Base-by-base conservation (phyloP, 164 flowering plant genomes). In the Piper betle region DNA sequence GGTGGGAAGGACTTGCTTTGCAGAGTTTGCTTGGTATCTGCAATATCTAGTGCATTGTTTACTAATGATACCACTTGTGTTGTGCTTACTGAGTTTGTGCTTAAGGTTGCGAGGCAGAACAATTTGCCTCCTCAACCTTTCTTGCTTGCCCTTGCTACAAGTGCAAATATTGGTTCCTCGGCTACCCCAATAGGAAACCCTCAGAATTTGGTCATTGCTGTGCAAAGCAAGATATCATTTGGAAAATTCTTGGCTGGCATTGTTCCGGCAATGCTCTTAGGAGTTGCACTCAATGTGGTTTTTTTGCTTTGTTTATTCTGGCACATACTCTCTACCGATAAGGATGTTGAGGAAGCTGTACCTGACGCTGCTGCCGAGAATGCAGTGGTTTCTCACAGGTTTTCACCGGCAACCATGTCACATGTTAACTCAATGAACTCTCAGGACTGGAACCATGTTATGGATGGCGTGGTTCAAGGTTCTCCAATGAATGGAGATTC, bases 171-270 rank as follows among this genome's bases (percentile, higher is more conserved):
- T 39, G 96, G 96, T 25, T 89, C 96, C 17, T 72, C 98, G 5
- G 90, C 96, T 2, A 89, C 98, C 38, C 98, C 98, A 0, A 92
- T 92, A 55, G 98, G 96, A 4, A 92, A 88, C 64, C 98, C 98
- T 0, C 96, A 88, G 57, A 92, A 92, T 66, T 73, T 92, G 61
- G 96, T 92, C 7, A 92, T 92, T 61, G 95, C 96, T 39, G 76
- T 84, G 20, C 79, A 80, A 66, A 82, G 98, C 68, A 68, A 67
- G 53, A 87, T 92, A 17, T 64, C 89, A 1, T 92, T 92, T 33
- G 91, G 89, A 19, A 39, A 70, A 0, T 92, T 91, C 58, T 57
- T 87, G 33, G 1, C 64, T 7, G 91, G 91, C 11, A 62, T 92
- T 52, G 62, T 85, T 16, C 91, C 96, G 19, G 92, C 98, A 10